Evolutionary conservation across 495 filamentous ascomycete species (phyloP), one percentile per base, ranked within the genome.

Genomic region (Penicillium coprophilum): DNA sequence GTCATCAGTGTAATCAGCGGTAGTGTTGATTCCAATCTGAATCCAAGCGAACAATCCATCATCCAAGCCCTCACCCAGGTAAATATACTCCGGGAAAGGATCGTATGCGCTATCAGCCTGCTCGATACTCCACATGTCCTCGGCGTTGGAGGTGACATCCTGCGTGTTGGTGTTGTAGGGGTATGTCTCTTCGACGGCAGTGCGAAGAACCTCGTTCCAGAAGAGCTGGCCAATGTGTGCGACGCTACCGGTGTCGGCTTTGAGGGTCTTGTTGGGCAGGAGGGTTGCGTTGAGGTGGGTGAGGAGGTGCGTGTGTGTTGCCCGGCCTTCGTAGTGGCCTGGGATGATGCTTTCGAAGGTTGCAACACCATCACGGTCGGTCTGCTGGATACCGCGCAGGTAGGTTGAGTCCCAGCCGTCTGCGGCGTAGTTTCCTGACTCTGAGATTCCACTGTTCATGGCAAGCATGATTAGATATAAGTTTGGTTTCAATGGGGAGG

Each of bases 111-210:
- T 58, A 27, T 59, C 60, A 1, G 71, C 71, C 59, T 74, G 69
- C 19, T 48, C 12, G 6, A 69, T 49, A 46, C 62, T 62, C 71
- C 71, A 74, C 71, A 69, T 72, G 28, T 72, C 69, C 0, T 71
- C 69, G 0, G 65, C 71, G 62, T 87, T 87, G 27, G 67, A 59
- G 1, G 77, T 83, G 34, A 82, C 57, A 1, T 36, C 31, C 46
- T 83, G 79, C 0, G 70, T 80, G 75, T 87, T 87, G 46, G 69
- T 73, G 52, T 50, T 78, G 62, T 88, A 88, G 0, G 80, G 81
- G 48, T 68, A 70, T 10, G 71, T 77, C n/a, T 71, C 65, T 60
- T 85, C 80, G 38, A 88, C 82, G 32, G 74, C 76, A 11, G 59
- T 66, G 57, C 82, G 77, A 19, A 87, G 77, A 30, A 72, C 75